These are phyloP conservation scores for Monascus ruber DNA, from an alignment of 2,329 filamentous ascomycete genomes.

Conservation along the genomic window DNA sequence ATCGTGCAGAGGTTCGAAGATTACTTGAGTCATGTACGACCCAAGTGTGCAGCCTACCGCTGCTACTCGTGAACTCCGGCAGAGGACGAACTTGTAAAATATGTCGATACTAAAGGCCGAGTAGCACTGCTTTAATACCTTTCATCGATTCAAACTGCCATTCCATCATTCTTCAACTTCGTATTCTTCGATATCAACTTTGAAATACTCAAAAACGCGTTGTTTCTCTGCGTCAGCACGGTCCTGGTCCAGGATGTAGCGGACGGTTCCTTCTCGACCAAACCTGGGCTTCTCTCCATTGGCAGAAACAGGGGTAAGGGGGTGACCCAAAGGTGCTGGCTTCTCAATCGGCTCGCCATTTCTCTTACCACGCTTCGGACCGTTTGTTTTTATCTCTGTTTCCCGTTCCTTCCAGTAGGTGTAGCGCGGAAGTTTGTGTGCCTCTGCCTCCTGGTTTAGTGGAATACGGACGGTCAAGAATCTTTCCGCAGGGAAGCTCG, in stretches of 20 bases:
- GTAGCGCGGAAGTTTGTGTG: conserved; percentile 50
- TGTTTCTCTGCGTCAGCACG: conserved; percentile 61
- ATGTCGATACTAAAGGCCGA: too few relatives aligned
- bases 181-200: conserved; percentile 62
- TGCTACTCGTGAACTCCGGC: too few relatives aligned
- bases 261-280: conserved; percentile 60
- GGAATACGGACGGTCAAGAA: conserved; percentile 81
- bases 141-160: too few relatives aligned
- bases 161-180: conserved; percentile 25
- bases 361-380: conserved; percentile 10
- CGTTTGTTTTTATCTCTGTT: conserved; percentile 10
- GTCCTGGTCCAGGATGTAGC: conserved; percentile 78
- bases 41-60: too few relatives aligned
- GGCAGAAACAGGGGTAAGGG: conserved; percentile 36
- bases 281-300: conserved; percentile 33
- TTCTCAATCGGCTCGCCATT: conserved; percentile 16
- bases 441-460: conserved; percentile 69
- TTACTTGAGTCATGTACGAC: too few relatives aligned
- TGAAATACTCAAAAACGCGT: conserved; percentile 56
- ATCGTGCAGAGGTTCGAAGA: too few relatives aligned
- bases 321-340: conserved; percentile 16
- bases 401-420: conserved; percentile 40
- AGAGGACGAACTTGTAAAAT: too few relatives aligned
- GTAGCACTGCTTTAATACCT: too few relatives aligned
- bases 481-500: conserved; percentile 58